Evolutionary conservation across 192 early-diverging fungal genomes (phyloP).

Genomic region (Backusella tarrabulga): DNA sequence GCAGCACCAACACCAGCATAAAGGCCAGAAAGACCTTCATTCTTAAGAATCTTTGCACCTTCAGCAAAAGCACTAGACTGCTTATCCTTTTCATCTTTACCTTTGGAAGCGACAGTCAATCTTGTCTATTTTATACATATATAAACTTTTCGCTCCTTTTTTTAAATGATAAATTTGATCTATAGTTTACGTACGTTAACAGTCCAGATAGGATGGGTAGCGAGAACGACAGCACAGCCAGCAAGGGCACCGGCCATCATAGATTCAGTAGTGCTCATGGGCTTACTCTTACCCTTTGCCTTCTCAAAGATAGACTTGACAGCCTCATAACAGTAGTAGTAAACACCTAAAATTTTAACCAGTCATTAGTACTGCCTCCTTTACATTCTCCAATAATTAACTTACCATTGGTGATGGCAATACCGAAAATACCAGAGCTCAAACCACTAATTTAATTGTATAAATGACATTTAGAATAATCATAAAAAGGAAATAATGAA

Average conservation of each 20-base stretch:
- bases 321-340: conserved; percentile 88
- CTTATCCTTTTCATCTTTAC: conserved; percentile 25
- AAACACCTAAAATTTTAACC: conserved; percentile 29
- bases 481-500: neutral
- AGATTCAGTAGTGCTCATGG: conserved; percentile 84
- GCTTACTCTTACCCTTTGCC: conserved; percentile 47
- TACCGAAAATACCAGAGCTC: conserved; percentile 94
- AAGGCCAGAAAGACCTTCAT: conserved; percentile 87
- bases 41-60: conserved; percentile 75
- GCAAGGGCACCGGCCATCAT: conserved; percentile 95
- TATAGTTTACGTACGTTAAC: conserved; percentile 69
- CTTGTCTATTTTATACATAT: conserved; percentile 60
- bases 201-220: conserved; percentile 99
- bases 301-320: conserved; percentile 85
- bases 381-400: conserved; percentile 17
- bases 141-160: neutral
- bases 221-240: conserved; percentile 75
- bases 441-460: conserved; percentile 63
- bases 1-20: conserved; percentile 94
- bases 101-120: conserved; percentile 71
- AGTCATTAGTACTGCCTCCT: neutral
- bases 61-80: conserved; percentile 39
- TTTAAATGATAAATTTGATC: neutral
- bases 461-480: neutral
- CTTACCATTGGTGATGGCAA: conserved; percentile 92